Evolutionary conservation across 495 filamentous ascomycete genomes (phyloP), one percentile per base, ranked within the genome.

Genomic region (Penicillium manginii): DNA sequence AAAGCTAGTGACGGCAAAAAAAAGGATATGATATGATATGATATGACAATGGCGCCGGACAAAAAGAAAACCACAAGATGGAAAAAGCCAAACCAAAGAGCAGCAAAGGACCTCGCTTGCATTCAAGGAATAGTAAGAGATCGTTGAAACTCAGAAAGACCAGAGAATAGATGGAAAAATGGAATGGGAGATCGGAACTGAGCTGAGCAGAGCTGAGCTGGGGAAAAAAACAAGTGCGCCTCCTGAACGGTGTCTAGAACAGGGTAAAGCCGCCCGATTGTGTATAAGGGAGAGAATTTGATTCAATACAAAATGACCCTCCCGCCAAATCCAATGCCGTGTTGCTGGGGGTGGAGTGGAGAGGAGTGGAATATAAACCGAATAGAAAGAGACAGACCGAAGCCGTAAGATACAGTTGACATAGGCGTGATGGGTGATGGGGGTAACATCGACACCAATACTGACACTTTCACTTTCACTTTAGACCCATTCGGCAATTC

Each of bases 61-160:
- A 42, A 54, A 54, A 63, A 57, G 63, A 60, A n/a, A 51, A 54
- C 9, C n/a, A 54, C 22, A 65, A 59, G 39, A 42, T n/a, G 17
- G 4, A 8, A 45, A 63, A 65, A 4, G 9, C 35, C 35, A 37
- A 37, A 37, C 12, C 11, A 37, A 37, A 37, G 0, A 14, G 35
- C 35, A n/a, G 35, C 2, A 37, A n/a, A 37, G 46, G 57, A 57
- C 64, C 70, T 65, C 69, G 70, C 62, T 63, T 70, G 62, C 71
- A 68, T 69, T 50, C 40, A 43, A 43, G 19, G 17, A n/a, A 43
- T 43, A 14, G 40, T 19, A 4, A 42, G 6, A 18, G 17, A 43
- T 9, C 9, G 15, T 6, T 3, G 17, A 21, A 43, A 43, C 7
- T 17, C 12, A n/a, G 15, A 43, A 0, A n/a, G 15, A 43, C 5